Evolutionary conservation across 495 filamentous ascomycete species (phyloP), one percentile per base, ranked within the genome.

Genomic region (Hapsidospora chrysogenum): DNA sequence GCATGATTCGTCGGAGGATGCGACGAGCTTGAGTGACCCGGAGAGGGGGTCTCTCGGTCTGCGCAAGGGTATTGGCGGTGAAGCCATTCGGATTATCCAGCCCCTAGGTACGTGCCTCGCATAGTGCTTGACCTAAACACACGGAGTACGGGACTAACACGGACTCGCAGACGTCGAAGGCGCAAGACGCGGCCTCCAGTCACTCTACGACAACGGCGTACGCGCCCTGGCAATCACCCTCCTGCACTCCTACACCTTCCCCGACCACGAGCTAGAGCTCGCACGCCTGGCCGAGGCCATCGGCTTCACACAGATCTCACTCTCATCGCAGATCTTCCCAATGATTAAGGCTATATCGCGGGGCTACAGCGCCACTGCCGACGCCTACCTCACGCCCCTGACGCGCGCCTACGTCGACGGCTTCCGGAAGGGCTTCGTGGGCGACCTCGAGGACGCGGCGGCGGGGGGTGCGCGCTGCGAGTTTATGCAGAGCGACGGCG

Each of bases 401-500:
- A 36, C 25, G 13, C 8, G 14, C 4, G 22, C 29, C 2, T 40
- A 74, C 67, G 30, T 77, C 31, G 23, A 21, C 31, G 23, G 23
- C 18, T 95, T 97, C 43, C 74, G 79, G 35, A 64, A 64, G 31
- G 78, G 78, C 0, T 85, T 86, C 44, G n/a, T n/a, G n/a, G n/a
- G n/a, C n/a, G n/a, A n/a, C n/a, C n/a, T n/a, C n/a, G n/a, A n/a
- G n/a, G n/a, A n/a, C n/a, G n/a, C n/a, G n/a, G 78, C 74, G 1
- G 54, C 56, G n/a, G 69, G 60, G 36, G 71, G 65, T 2, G 68
- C 72, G 5, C 60, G 78, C 35, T 82, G 78, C 57, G 80, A 85
- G 53, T 86, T 86, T 52, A 86, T 86, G 80, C 81, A 85, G 46
- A 78, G 72, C 20, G 80, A 86, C 47, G 80, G 80, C 10, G 80